phyloP scores from a whole-genome alignment of 495 filamentous ascomycete species.

The Neurospora sp. region DNA sequence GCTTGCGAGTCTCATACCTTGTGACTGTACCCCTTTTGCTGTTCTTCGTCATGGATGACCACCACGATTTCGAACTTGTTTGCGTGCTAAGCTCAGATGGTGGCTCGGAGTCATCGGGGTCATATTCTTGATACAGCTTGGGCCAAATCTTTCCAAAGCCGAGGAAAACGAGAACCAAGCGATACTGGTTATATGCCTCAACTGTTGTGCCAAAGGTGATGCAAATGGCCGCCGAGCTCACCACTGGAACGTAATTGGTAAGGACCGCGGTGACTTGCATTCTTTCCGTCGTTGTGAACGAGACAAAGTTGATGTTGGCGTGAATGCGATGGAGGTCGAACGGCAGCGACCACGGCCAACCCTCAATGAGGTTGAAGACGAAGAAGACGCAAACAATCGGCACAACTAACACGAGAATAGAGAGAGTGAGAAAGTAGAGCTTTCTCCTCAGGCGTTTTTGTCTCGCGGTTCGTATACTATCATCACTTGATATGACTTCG shows the following conservation, averaged over 20 bases:
- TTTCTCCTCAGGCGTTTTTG: constrained; percentile 57
- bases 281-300: constrained; percentile 49
- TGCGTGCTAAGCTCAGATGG: not conserved
- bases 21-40: not conserved
- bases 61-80: constrained; percentile 4
- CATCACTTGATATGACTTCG: constrained; percentile 44
- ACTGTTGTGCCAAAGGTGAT: constrained; percentile 71
- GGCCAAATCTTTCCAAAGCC: constrained; percentile 44
- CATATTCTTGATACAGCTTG: constrained; percentile 21
- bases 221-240: constrained; percentile 52
- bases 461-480: constrained; percentile 30
- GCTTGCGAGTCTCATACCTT: not conserved
- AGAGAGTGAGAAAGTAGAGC: constrained; percentile 63
- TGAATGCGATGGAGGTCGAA: constrained; percentile 27
- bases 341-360: constrained; percentile 44
- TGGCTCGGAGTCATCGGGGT: constrained; percentile 2
- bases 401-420: constrained; percentile 55
- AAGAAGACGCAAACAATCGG: constrained; percentile 56
- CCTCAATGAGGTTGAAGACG: constrained; percentile 39
- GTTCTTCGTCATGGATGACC: not conserved
- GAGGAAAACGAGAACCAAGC: constrained; percentile 37
- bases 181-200: constrained; percentile 69
- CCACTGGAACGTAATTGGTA: constrained; percentile 60
- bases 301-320: constrained; percentile 48
- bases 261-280: constrained; percentile 37